Percentiles rank a stretch among this genome's conserved stretches.
Conservation (phyloP, 345 rosid species). For the Xanthoceras sorbifolium region DNA sequence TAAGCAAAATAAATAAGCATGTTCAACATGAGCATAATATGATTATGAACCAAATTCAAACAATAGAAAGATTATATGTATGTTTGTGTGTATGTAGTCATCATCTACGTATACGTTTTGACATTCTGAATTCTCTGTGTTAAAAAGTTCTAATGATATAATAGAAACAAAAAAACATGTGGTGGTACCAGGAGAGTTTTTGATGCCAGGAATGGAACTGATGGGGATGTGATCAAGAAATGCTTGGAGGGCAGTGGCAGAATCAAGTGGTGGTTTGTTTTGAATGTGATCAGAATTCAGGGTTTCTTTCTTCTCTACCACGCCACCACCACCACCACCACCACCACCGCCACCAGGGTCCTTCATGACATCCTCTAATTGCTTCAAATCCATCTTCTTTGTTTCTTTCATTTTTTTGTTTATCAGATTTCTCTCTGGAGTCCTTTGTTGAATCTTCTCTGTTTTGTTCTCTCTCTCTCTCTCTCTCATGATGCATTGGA, state of each 20-base stretch:
- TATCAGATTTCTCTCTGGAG: neutral
- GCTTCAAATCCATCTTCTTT: conserved; percentile 21
- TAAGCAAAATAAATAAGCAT: neutral
- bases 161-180: too few relatives aligned
- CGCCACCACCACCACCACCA: too few relatives aligned
- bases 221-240: conserved; percentile 50
- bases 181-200: conserved; percentile 34
- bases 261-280: conserved; percentile 18
- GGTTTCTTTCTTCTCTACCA: conserved; percentile 1
- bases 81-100: too few relatives aligned
- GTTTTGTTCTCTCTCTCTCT: neutral
- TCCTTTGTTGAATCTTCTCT: neutral
- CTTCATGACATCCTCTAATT: conserved; percentile 21
- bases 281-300: neutral
- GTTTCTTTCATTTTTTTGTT: conserved; percentile 23
- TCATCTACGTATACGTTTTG: too few relatives aligned
- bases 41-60: neutral
- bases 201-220: conserved; percentile 42
- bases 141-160: neutral
- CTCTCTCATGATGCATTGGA: neutral
- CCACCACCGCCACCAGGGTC: too few relatives aligned
- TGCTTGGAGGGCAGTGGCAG: conserved; percentile 36
- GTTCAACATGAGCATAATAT: neutral
- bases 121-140: too few relatives aligned
- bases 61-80: neutral